Evolutionary conservation across 2,329 filamentous ascomycete genomes (phyloP).

Genomic region (Monosporascus cannonballus): DNA sequence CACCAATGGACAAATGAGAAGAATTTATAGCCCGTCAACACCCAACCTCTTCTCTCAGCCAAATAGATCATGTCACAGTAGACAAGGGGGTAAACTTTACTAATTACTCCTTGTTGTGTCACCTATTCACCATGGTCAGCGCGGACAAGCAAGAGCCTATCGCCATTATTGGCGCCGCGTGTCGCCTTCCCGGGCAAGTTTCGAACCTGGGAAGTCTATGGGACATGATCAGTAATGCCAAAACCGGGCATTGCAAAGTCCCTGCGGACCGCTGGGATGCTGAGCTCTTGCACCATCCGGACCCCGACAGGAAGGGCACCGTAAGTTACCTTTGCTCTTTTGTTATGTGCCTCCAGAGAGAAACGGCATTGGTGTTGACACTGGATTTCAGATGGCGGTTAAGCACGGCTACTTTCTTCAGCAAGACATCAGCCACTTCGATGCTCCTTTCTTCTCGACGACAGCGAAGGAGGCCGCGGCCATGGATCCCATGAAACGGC

Average conservation of each 20-base stretch:
- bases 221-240: constrained; percentile 1
- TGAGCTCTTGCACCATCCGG: neutral
- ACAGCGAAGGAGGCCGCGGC: constrained; percentile 6
- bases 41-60: no score
- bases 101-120: no score
- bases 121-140: no score
- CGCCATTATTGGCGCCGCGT: neutral
- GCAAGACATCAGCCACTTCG: constrained; percentile 11
- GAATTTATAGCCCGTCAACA: no score
- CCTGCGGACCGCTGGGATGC: neutral
- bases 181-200: neutral
- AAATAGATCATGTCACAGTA: no score
- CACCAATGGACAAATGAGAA: no score
- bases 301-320: neutral
- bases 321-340: neutral
- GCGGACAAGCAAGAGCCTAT: neutral
- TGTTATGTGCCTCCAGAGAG: no score
- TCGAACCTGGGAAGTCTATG: neutral
- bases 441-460: constrained; percentile 16
- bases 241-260: neutral
- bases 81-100: no score
- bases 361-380: no score
- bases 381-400: neutral
- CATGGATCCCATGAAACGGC: constrained; percentile 13
- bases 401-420: constrained; percentile 9